phyloP scores from a whole-genome alignment of 192 early-diverging fungal genomes.

The Allomyces javanicus region DNA sequence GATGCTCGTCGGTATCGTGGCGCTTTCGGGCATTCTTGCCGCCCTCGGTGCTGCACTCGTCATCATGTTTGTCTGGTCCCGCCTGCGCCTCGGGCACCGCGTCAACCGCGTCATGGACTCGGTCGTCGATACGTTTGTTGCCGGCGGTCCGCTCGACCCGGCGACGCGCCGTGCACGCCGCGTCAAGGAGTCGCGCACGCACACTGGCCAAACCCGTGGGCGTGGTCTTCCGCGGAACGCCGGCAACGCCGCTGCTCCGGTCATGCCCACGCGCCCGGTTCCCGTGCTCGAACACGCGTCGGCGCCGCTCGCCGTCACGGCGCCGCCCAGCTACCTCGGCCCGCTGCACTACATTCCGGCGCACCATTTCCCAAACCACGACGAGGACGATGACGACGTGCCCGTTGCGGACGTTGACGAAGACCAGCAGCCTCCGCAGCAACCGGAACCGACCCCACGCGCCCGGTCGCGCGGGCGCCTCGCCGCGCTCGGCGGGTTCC shows the following conservation, averaged over 20 bases:
- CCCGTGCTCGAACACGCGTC: neutral
- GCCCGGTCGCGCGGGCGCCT: neutral
- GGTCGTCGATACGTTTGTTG: neutral
- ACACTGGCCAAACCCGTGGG: neutral
- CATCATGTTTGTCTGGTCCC: neutral
- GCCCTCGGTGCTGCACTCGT: neutral
- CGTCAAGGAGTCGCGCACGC: neutral
- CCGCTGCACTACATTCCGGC: neutral
- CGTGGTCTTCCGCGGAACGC: neutral
- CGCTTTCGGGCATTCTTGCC: neutral
- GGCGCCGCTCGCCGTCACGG: neutral
- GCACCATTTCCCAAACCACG: neutral
- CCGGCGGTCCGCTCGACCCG: neutral
- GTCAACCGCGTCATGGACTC: neutral
- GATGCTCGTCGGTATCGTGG: neutral
- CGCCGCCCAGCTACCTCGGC: neutral
- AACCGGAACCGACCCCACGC: neutral
- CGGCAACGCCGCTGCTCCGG: neutral
- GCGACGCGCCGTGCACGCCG: neutral
- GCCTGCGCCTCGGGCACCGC: neutral
- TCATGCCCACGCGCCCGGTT: too few species aligned
- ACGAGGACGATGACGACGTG: neutral
- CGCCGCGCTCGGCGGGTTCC: neutral
- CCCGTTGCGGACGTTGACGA: neutral
- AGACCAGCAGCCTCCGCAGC: neutral